phyloP scores from a whole-genome alignment of 2,329 filamentous ascomycete species.

The Rutstroemia sp. region DNA sequence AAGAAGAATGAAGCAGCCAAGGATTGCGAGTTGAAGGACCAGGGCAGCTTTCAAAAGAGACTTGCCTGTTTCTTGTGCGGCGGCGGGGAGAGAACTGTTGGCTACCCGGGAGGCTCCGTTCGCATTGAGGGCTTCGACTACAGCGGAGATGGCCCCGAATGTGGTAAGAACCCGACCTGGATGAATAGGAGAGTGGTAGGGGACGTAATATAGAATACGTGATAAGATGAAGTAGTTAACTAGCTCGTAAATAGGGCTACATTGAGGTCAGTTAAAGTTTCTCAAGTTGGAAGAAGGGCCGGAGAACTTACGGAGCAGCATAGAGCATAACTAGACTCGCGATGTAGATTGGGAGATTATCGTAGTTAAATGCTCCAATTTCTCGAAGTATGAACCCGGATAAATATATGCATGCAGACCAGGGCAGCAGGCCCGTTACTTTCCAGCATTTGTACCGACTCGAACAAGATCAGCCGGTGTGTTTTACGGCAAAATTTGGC shows the following conservation, averaged over 20 bases:
- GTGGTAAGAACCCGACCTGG: constrained; percentile 39
- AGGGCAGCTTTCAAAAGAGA: constrained; percentile 43
- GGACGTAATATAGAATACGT: constrained; percentile 53
- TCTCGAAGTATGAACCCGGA: constrained; percentile 48
- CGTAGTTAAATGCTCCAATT: constrained; percentile 43
- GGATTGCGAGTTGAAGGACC: constrained; percentile 47
- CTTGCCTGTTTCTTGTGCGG: constrained; percentile 36
- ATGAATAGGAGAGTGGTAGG: constrained; percentile 47
- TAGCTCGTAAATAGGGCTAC: constrained; percentile 51
- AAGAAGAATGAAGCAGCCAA: constrained; percentile 41
- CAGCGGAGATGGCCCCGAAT: constrained; percentile 38
- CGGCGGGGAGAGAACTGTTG: constrained; percentile 35
- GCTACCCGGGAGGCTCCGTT: constrained; percentile 41
- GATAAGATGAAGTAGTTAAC: constrained; percentile 56
- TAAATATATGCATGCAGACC: constrained; percentile 47
- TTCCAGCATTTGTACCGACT: constrained; percentile 51
- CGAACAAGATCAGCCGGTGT: neutral
- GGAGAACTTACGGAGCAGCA: constrained; percentile 21
- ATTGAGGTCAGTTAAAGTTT: neutral
- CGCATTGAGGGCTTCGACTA: constrained; percentile 43
- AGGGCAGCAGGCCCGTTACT: constrained; percentile 45
- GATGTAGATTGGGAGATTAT: constrained; percentile 39
- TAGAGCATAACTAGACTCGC: constrained; percentile 31
- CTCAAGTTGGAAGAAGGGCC: constrained; percentile 13
- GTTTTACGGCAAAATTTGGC: neutral